phyloP scores from a whole-genome alignment of 106 monocot species.

The Dendrobium chrysotoxum region DNA sequence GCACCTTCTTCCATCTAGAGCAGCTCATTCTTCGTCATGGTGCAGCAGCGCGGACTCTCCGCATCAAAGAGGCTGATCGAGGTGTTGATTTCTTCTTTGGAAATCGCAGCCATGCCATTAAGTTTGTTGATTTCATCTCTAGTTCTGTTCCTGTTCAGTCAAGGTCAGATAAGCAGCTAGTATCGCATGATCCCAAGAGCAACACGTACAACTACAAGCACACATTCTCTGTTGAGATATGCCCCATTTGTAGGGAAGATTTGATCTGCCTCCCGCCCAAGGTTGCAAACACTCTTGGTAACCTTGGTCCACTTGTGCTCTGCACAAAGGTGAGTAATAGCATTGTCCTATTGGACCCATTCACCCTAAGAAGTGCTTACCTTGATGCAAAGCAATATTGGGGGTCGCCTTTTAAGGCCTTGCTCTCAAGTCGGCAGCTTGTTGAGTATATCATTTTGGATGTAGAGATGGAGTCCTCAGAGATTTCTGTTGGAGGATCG shows the following conservation, averaged over 20 bases:
- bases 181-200: slow-evolving; percentile 29
- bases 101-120: slow-evolving; percentile 40
- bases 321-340: slow-evolving; percentile 40
- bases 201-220: slow-evolving; percentile 51
- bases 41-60: slow-evolving; percentile 56
- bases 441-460: too few relatives aligned
- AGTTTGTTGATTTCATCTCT: slow-evolving; percentile 42
- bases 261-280: slow-evolving; percentile 31
- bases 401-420: slow-evolving; percentile 36
- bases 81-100: slow-evolving; percentile 82
- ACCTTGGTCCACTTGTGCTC: slow-evolving; percentile 31
- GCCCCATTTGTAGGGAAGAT: slow-evolving; percentile 39
- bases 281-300: slow-evolving; percentile 11
- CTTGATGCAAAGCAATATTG: slow-evolving; percentile 53
- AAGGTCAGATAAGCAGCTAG: slow-evolving; percentile 29
- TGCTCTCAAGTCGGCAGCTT: too few relatives aligned
- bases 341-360: neutral
- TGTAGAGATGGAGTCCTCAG: slow-evolving; percentile 9
- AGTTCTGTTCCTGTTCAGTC: slow-evolving; percentile 18
- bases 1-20: slow-evolving; percentile 85
- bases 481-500: slow-evolving; percentile 38
- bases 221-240: slow-evolving; percentile 41
- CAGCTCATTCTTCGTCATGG: slow-evolving; percentile 79
- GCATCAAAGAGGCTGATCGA: slow-evolving; percentile 57
- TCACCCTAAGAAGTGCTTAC: slow-evolving; percentile 28